Evolutionary conservation across 129 eudicot species (phyloP).

Genomic region (Solidago caesia): DNA sequence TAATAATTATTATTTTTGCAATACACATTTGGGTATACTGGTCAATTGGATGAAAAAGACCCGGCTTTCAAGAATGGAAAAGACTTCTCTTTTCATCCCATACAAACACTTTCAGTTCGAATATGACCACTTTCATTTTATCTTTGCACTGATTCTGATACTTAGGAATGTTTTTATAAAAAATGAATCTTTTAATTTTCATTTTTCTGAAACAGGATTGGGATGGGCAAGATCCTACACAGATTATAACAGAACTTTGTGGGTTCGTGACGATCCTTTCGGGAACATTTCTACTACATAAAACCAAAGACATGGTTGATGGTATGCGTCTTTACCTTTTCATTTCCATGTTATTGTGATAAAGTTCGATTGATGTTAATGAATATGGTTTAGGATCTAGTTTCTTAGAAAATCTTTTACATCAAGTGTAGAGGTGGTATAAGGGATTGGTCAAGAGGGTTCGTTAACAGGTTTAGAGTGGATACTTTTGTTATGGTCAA

Average conservation of each 20-base stretch:
- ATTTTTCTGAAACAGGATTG: conserved; percentile 59
- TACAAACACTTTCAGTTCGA: too few relatives aligned
- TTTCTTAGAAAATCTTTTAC: background rate
- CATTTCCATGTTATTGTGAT: background rate
- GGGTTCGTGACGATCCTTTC: conserved; percentile 96
- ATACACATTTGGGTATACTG: too few relatives aligned
- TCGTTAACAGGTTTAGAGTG: background rate
- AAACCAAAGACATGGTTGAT: conserved; percentile 89
- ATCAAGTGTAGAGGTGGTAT: background rate
- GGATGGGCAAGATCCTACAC: conserved; percentile 91
- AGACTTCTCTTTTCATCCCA: too few relatives aligned
- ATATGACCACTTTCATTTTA: background rate
- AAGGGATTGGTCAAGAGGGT: background rate
- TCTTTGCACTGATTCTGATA: conserved; percentile 7
- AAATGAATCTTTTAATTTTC: background rate
- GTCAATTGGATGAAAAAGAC: too few relatives aligned
- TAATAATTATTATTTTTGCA: too few relatives aligned
- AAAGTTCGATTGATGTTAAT: background rate
- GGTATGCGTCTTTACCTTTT: conserved; percentile 42
- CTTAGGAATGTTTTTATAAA: background rate
- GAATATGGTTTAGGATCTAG: background rate
- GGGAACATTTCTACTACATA: conserved; percentile 96
- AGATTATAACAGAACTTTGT: conserved; percentile 90
- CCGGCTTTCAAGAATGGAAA: too few relatives aligned
- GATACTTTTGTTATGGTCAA: background rate